A percentile compares a stretch with the other conserved stretches of the same genome.
Conservation (phyloP, 2,329 filamentous ascomycete species). For the Pseudocercospora crystallina region DNA sequence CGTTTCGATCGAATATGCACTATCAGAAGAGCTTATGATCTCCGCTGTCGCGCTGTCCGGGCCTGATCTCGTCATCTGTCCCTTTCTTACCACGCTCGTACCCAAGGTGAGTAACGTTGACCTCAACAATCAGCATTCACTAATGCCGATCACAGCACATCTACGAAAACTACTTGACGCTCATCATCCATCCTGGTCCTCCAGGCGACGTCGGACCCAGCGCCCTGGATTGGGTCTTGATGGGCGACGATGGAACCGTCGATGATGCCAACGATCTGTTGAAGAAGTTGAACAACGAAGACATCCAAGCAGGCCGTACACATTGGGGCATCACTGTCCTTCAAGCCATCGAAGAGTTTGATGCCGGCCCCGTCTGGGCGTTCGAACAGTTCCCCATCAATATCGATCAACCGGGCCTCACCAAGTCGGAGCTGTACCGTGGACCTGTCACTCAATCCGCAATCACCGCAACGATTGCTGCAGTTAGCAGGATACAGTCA, state of each 20-base stretch:
- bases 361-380: constrained; percentile 47
- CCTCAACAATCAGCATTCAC: not conserved
- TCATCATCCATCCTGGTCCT: constrained; percentile 45
- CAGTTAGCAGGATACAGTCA: constrained; percentile 39
- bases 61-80: constrained; percentile 45
- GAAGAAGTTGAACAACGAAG: constrained; percentile 25
- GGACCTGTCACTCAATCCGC: constrained; percentile 42
- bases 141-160: constrained; percentile 24
- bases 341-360: constrained; percentile 43
- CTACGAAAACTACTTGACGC: constrained; percentile 40
- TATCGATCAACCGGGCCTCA: constrained; percentile 42
- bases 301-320: constrained; percentile 35
- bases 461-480: constrained; percentile 39
- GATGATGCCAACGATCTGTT: constrained; percentile 35
- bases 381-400: constrained; percentile 45
- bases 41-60: constrained; percentile 40
- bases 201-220: constrained; percentile 46
- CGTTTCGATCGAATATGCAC: constrained; percentile 43
- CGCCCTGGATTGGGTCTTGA: constrained; percentile 45
- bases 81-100: constrained; percentile 43
- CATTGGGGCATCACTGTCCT: constrained; percentile 45
- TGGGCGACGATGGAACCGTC: constrained; percentile 44
- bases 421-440: constrained; percentile 45
- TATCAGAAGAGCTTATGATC: constrained; percentile 37
- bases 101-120: constrained; percentile 27